Conservation (phyloP, 2,329 filamentous ascomycete species). For the Trichoderma sp. region DNA sequence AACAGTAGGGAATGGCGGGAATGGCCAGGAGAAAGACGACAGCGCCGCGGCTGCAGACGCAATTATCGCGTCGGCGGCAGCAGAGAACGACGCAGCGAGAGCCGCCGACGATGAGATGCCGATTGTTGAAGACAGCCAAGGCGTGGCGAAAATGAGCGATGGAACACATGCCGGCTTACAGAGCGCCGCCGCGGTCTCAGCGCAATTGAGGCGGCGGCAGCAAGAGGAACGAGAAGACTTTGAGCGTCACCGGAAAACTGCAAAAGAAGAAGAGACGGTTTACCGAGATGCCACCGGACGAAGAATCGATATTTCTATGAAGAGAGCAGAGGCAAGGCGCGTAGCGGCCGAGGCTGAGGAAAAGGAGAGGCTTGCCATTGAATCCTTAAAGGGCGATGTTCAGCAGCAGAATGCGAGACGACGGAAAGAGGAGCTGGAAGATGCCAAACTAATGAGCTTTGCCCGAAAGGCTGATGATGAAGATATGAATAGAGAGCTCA, state of each 20-base stretch:
- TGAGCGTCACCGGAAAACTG: slow-evolving; percentile 45
- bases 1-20: slow-evolving; percentile 55
- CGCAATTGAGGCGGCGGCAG: slow-evolving; percentile 66
- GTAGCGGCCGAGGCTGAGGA: slow-evolving; percentile 67
- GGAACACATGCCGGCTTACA: slow-evolving; percentile 88
- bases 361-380: slow-evolving; percentile 65
- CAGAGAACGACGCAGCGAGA: slow-evolving; percentile 60
- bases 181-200: slow-evolving; percentile 74
- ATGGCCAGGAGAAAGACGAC: slow-evolving; percentile 37
- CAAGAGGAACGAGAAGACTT: slow-evolving; percentile 62
- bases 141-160: slow-evolving; percentile 73
- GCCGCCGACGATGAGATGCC: slow-evolving; percentile 54
- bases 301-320: slow-evolving; percentile 92
- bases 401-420: slow-evolving; percentile 69
- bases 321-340: slow-evolving; percentile 79
- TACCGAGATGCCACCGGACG: slow-evolving; percentile 93
- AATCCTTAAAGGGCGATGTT: slow-evolving; percentile 80
- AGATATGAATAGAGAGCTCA: slow-evolving; percentile 82
- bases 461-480: slow-evolving; percentile 82
- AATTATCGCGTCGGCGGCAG: slow-evolving; percentile 72
- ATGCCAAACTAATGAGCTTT: slow-evolving; percentile 80
- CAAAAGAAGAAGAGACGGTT: slow-evolving; percentile 73
- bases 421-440: slow-evolving; percentile 68
- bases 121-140: slow-evolving; percentile 47
- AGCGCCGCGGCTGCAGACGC: slow-evolving; percentile 66